Base-by-base conservation (phyloP, 2,329 filamentous ascomycete genomes). In the Cytospora piceicola region DNA sequence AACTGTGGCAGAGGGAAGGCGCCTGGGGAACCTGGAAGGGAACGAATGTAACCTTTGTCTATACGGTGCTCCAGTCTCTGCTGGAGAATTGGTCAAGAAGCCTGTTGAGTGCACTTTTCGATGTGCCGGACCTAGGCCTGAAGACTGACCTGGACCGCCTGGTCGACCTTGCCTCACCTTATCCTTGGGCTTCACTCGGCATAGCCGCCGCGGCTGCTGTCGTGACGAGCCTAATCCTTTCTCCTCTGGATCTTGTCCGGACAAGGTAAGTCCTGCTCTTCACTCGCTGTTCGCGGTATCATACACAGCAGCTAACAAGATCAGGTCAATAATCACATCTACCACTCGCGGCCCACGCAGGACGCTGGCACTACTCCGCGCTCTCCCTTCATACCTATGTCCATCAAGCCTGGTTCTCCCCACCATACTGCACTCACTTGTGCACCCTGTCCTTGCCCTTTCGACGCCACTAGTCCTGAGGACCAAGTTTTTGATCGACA, bases 21-120 rank as follows among this genome's bases (percentile, higher is more conserved):
- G 90, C 90, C 0, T 94, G 93, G 84, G 95, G 95, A 5, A 89
- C 97, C 6, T 99, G 94, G 94, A 97, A 97, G 76, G 88, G 90
- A 11, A 92, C 93, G 46, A 98, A 98, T 75, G 88, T 91, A 17
- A 96, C 93, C 1, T 99, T 98, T 73, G 83, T 98, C 58, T 97
- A 98, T 78, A 91, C 89, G 0, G 87, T 97, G 56, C 83, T 98
- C 22, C 87, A 94, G 68, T 93, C 93, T 14, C 90, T 96, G 9
- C 81, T 97, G 34, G 95, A 98, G 76, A 94, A 92, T 71, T 99
- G 96, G 89, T 91, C 94, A 12, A 87, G 93, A 72, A 95, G 93
- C 72, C 85, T 97, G 61, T 83, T 98, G n/a, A 93, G 93, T 54
- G 94, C 95, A 1, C 83, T 98, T 7, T 85, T 98, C 71, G 96